These are phyloP conservation scores for Orbilia brochopaga DNA, from an alignment of 2,329 filamentous ascomycete genomes.

Conservation along the genomic window DNA sequence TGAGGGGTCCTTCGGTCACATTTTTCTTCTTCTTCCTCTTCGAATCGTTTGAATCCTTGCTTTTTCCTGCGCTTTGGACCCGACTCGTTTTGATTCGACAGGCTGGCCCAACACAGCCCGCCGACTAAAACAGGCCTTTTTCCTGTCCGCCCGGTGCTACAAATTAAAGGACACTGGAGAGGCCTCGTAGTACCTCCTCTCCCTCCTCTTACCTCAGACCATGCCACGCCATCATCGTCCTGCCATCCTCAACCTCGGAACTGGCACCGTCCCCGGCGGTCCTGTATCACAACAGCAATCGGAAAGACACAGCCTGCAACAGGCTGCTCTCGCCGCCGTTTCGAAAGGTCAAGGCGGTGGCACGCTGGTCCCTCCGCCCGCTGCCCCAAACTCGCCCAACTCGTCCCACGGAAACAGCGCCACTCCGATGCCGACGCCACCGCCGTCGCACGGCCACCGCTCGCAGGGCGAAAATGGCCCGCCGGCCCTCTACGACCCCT, in stretches of 20 bases:
- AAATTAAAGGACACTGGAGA: slow-evolving; percentile 24
- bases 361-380: slow-evolving; percentile 12
- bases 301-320: not conserved
- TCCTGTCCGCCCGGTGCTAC: too few relatives aligned
- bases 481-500: slow-evolving; percentile 46
- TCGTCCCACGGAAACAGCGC: slow-evolving; percentile 49
- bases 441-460: slow-evolving; percentile 45
- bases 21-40: slow-evolving; percentile 24
- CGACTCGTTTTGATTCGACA: slow-evolving; percentile 18
- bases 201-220: slow-evolving; percentile 29
- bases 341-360: slow-evolving; percentile 20
- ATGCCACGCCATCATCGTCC: slow-evolving; percentile 33
- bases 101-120: slow-evolving; percentile 41
- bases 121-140: slow-evolving; percentile 49
- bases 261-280: slow-evolving; percentile 20
- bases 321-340: slow-evolving; percentile 16
- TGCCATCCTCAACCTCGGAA: slow-evolving; percentile 35
- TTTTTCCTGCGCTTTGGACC: slow-evolving; percentile 26
- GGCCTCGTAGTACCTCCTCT: slow-evolving; percentile 10
- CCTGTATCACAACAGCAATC: slow-evolving; percentile 5
- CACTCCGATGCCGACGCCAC: slow-evolving; percentile 49
- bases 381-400: slow-evolving; percentile 42
- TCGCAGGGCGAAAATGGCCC: slow-evolving; percentile 44
- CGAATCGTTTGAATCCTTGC: not conserved
- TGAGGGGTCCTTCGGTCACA: not conserved